phyloP scores from a whole-genome alignment of 2,329 filamentous ascomycete genomes.

The Fusarium cyanostomum region DNA sequence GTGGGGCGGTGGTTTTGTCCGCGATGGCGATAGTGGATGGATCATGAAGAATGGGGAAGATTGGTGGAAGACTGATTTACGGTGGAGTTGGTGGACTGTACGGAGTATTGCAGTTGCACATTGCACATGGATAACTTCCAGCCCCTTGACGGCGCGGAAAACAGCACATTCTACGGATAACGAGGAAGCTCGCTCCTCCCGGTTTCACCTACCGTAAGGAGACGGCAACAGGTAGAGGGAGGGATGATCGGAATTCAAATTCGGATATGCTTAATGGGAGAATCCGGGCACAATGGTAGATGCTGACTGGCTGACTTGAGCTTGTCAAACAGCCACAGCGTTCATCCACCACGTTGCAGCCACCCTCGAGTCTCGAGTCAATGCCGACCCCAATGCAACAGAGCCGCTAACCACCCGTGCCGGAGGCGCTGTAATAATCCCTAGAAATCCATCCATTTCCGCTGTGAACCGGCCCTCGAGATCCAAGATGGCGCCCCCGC shows the following conservation, averaged over 20 bases:
- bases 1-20: constrained; percentile 38
- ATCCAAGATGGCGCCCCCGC: constrained; percentile 26
- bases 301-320: constrained; percentile 33
- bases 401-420: constrained; percentile 1
- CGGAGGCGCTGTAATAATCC: not conserved
- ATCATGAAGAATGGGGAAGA: constrained; percentile 32
- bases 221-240: constrained; percentile 27
- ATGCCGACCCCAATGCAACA: constrained; percentile 10
- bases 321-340: constrained; percentile 32
- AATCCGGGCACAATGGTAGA: constrained; percentile 31
- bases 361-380: constrained; percentile 19
- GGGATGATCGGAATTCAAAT: constrained; percentile 32
- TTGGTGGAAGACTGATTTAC: constrained; percentile 31
- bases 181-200: constrained; percentile 18
- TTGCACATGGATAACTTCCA: constrained; percentile 7
- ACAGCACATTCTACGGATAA: constrained; percentile 5
- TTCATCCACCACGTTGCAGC: constrained; percentile 23
- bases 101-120: no score
- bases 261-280: constrained; percentile 36
- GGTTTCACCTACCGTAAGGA: constrained; percentile 28
- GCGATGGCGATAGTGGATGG: constrained; percentile 38
- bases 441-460: constrained; percentile 26
- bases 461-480: constrained; percentile 17
- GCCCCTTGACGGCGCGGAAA: constrained; percentile 13
- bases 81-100: constrained; percentile 24